Base-by-base conservation (phyloP, 1,139 yeast species). In the Debaryomyces subglobosus region DNA sequence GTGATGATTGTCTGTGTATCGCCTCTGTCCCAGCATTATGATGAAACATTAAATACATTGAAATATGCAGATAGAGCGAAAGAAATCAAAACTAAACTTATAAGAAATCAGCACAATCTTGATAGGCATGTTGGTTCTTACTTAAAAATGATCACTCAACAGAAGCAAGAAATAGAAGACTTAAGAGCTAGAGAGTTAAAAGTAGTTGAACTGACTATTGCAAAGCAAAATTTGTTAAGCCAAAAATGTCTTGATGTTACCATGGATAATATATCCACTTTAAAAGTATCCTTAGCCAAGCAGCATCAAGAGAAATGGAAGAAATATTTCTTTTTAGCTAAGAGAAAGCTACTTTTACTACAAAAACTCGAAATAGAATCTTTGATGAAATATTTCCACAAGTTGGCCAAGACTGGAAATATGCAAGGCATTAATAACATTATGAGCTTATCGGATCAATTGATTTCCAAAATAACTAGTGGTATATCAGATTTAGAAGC, bases 1-100 rank as follows among this genome's bases (percentile, higher is more conserved):
- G 94, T 90, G 4, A 92, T 92, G 97, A 89, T 92, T 57, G 97
- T 91, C 1, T 92, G 97, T 67, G 81, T 92, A 3, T 86, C 96
- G 3, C 97, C 97, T 0, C 86, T 91, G 53, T 81, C 89, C 30
- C 78, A 77, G 36, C 97, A 92, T 64, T 90, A 89, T 63, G 97
- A 92, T 62, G 98, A 92, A 61, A 91, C 97, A 0, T 74, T 89
- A 48, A 92, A 91, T 64, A 89, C 97, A 0, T 76, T 92, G 50
- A 89, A 89, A 63, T 92, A 91, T 64, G 97, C 97, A 0, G 84
- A 90, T 62, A 74, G 97, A 27, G 97, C 97, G 15, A 90, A 90
- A 60, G 92, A 88, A 57, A 92, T 92, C 58, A 89, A 89, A 62
- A 92, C 97, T 0, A 89, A 89, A 60, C 74, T 88, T 2, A 77